A percentile compares a stretch with the other conserved stretches of the same genome.
These are phyloP conservation scores for Diaporthe amygdali DNA, from an alignment of 2,329 filamentous ascomycete genomes.

Conservation along the genomic window DNA sequence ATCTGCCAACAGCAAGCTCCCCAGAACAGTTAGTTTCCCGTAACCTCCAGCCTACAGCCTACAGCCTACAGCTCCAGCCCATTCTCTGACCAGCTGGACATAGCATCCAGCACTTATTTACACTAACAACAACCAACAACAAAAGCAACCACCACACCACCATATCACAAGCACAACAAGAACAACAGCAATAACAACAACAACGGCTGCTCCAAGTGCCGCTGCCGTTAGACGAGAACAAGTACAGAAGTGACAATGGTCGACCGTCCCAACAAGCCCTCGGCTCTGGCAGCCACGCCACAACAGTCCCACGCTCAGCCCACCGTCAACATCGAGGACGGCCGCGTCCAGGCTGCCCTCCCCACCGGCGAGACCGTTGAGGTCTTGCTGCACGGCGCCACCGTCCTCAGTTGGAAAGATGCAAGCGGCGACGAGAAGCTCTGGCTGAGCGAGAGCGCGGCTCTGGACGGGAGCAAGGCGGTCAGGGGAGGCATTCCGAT, in stretches of 20 bases:
- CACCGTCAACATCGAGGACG: conserved; percentile 75
- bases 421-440: conserved; percentile 79
- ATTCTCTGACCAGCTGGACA: neutral
- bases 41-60: neutral
- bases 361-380: conserved; percentile 87
- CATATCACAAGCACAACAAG: neutral
- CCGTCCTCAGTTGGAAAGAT: conserved; percentile 92
- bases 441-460: conserved; percentile 81
- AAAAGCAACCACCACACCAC: neutral
- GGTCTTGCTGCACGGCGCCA: conserved; percentile 89
- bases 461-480: conserved; percentile 85
- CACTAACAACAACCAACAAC: conserved; percentile 1
- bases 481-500: conserved; percentile 91
- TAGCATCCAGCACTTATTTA: conserved; percentile 4
- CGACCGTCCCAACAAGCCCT: conserved; percentile 84
- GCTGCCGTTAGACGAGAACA: neutral
- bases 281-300: conserved; percentile 75
- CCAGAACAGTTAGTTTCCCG: conserved; percentile 17
- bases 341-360: conserved; percentile 77
- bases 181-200: too few relatives aligned
- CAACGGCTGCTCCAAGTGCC: neutral
- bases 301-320: conserved; percentile 72
- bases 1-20: conserved; percentile 14
- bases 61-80: neutral
- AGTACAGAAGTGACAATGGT: conserved; percentile 58